phyloP scores from a whole-genome alignment of 2,329 filamentous ascomycete genomes.

The Sporothrix pallida region DNA sequence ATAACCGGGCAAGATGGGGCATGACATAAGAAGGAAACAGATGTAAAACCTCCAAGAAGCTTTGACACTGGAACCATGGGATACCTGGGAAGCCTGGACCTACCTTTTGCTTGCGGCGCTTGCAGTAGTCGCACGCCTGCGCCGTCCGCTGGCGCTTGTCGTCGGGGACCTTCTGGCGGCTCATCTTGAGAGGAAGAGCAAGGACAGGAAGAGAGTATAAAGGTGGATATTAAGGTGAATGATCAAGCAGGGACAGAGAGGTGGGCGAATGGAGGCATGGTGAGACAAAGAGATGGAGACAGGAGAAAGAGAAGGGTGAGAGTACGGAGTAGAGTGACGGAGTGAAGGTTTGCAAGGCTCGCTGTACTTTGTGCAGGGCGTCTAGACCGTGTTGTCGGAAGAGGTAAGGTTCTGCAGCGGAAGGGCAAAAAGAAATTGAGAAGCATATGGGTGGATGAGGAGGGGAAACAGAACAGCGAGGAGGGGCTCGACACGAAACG shows the following conservation, averaged over 20 bases:
- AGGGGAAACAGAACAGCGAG: neutral
- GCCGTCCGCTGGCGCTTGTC: conserved; percentile 68
- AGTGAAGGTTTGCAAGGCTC: neutral
- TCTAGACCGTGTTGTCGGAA: neutral
- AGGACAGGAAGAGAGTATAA: neutral
- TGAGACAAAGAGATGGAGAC: conserved; percentile 13
- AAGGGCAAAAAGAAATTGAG: neutral
- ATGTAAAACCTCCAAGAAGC: neutral
- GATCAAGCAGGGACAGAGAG: neutral
- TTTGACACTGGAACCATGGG: neutral
- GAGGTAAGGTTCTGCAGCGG: neutral
- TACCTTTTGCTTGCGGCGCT: conserved; percentile 71
- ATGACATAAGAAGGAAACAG: no score
- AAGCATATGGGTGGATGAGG: neutral
- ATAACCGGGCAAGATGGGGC: no score
- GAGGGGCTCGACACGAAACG: neutral
- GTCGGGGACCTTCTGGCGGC: conserved; percentile 60
- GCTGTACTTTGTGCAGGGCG: neutral
- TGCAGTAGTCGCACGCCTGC: conserved; percentile 69
- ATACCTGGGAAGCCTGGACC: conserved; percentile 40
- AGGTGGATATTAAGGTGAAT: no score
- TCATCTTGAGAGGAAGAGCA: conserved; percentile 47
- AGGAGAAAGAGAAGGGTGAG: neutral
- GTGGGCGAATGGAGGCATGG: conserved; percentile 22
- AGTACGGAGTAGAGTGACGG: neutral